A percentile compares a stretch with the other conserved stretches of the same genome.
Conservation (phyloP, 352 stramenopile genomes). For the Pythium pectinolyticum region DNA sequence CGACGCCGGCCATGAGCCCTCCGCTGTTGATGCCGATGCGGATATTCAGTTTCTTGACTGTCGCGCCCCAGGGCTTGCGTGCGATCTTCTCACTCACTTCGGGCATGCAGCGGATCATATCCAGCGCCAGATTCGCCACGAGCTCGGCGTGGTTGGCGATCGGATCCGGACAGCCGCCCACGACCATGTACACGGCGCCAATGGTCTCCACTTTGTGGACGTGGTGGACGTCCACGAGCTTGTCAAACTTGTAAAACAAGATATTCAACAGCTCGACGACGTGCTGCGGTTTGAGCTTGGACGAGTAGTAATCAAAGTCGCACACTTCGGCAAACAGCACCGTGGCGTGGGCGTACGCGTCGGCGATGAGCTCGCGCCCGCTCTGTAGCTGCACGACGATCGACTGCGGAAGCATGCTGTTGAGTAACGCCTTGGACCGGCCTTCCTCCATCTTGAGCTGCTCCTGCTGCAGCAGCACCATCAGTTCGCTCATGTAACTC, state of each 20-base stretch:
- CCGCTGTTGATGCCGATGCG: constrained; percentile 87
- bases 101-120: constrained; percentile 80
- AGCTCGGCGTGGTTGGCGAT: constrained; percentile 75
- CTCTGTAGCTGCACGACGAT: constrained; percentile 77
- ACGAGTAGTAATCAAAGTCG: constrained; percentile 86
- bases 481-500: constrained; percentile 85
- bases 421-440: constrained; percentile 74
- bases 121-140: constrained; percentile 77
- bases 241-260: constrained; percentile 89
- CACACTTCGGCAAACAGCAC: constrained; percentile 82
- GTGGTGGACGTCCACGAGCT: constrained; percentile 81
- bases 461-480: constrained; percentile 79
- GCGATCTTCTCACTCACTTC: constrained; percentile 74
- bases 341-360: constrained; percentile 73
- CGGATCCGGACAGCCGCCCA: constrained; percentile 72
- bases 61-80: constrained; percentile 60
- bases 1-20: constrained; percentile 81
- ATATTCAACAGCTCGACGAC: constrained; percentile 89
- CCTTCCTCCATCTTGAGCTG: constrained; percentile 82
- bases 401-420: constrained; percentile 81
- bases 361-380: constrained; percentile 78
- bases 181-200: constrained; percentile 89
- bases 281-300: constrained; percentile 73
- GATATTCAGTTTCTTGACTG: constrained; percentile 82
- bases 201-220: constrained; percentile 92